Percentiles rank a stretch among this genome's conserved stretches.
phyloP scores from a whole-genome alignment of 176 grass and related monocot species.

The Luzula sylvatica region DNA sequence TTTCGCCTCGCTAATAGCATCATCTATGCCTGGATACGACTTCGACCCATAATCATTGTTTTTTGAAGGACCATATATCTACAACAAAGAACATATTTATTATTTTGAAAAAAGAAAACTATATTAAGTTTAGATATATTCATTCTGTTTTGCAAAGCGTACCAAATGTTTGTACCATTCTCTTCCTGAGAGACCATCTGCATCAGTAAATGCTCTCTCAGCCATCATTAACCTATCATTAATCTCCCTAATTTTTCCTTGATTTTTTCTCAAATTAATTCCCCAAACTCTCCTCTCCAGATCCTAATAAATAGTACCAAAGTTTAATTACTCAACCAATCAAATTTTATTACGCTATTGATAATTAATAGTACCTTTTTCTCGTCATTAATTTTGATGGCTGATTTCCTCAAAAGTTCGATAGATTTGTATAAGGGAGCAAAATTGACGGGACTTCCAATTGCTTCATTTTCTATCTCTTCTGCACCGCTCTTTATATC shows the following conservation, averaged over 20 bases:
- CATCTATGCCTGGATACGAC: conserved; percentile 40
- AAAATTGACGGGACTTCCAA: conserved; percentile 37
- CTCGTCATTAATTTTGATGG: conserved; percentile 38
- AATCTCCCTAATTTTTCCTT: conserved; percentile 45
- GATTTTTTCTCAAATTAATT: conserved; percentile 38
- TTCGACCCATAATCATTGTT: conserved; percentile 61
- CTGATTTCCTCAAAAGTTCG: conserved; percentile 32
- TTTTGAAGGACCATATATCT: conserved; percentile 59
- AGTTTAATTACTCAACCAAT: not conserved
- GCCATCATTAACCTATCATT: conserved; percentile 77
- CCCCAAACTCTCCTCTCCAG: conserved; percentile 27
- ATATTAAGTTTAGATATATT: not conserved
- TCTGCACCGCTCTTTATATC: conserved; percentile 28
- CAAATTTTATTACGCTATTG: conserved; percentile 7
- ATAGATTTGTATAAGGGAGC: conserved; percentile 66
- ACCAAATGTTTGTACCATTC: conserved; percentile 93
- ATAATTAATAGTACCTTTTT: conserved; percentile 36
- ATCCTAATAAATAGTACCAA: conserved; percentile 23
- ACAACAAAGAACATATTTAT: not conserved
- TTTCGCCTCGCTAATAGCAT: conserved; percentile 50
- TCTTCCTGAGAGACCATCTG: conserved; percentile 44
- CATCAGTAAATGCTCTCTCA: conserved; percentile 67
- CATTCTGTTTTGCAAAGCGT: conserved; percentile 1
- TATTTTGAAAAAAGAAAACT: not conserved
- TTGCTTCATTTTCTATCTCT: conserved; percentile 27